phyloP scores from a whole-genome alignment of 106 monocot species.

The Acanthochlamys bracteata region DNA sequence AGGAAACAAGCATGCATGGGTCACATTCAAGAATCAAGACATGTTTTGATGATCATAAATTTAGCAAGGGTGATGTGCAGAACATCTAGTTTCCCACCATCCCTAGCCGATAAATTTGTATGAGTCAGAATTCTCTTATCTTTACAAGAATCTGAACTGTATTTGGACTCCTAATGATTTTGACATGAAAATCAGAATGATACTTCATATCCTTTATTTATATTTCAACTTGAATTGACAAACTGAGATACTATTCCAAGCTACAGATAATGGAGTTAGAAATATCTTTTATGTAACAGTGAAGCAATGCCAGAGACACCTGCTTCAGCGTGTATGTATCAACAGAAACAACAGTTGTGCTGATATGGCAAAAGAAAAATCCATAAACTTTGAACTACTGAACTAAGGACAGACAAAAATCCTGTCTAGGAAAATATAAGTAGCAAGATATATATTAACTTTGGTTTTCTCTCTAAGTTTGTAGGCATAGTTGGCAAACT shows the following conservation, averaged over 20 bases:
- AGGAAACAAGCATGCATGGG: not conserved
- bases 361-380: not conserved
- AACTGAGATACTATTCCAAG: not conserved
- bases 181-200: not conserved
- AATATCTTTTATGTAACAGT: not conserved
- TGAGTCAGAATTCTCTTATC: not conserved
- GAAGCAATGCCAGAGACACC: not conserved
- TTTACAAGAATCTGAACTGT: not conserved
- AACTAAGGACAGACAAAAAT: no score
- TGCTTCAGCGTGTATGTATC: not conserved
- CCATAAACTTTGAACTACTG: no score
- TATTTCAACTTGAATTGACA: not conserved
- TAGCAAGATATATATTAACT: no score
- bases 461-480: no score
- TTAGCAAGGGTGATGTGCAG: not conserved
- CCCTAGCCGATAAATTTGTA: not conserved
- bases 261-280: not conserved
- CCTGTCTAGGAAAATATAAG: no score
- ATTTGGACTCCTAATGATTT: not conserved
- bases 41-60: not conserved
- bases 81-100: not conserved
- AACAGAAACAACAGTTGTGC: not conserved
- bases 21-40: not conserved
- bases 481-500: no score
- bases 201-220: not conserved